phyloP scores from a whole-genome alignment of 345 rosid species.

The Pistacia vera region DNA sequence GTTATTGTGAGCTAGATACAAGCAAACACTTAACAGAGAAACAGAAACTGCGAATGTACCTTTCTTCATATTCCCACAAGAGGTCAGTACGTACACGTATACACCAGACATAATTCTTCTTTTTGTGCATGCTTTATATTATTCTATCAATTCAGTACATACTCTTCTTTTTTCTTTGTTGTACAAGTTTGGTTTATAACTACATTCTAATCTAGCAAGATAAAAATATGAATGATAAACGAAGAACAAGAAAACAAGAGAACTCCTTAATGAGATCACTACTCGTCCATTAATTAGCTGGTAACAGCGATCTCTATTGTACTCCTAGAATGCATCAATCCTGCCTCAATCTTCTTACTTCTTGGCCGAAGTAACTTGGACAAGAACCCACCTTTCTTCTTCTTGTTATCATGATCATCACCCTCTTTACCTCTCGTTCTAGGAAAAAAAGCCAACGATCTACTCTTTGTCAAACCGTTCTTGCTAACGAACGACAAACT shows the following conservation, averaged over 20 bases:
- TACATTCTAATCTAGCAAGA: too few species aligned
- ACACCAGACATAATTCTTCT: too few species aligned
- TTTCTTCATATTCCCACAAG: too few species aligned
- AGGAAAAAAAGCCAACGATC: constrained; percentile 41
- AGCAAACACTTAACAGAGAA: too few species aligned
- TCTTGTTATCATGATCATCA: constrained; percentile 17
- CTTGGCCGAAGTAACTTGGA: constrained; percentile 38
- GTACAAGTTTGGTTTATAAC: too few species aligned
- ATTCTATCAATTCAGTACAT: too few species aligned
- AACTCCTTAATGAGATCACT: too few species aligned
- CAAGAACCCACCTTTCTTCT: constrained; percentile 41
- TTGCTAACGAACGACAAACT: constrained; percentile 32
- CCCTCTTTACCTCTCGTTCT: constrained; percentile 14
- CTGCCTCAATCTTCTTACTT: constrained; percentile 24
- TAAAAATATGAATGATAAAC: background rate
- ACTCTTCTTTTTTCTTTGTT: too few species aligned
- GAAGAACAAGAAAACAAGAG: background rate
- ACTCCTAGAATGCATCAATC: constrained; percentile 28
- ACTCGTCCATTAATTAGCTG: background rate
- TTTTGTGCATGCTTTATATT: too few species aligned
- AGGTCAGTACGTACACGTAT: too few species aligned
- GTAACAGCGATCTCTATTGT: background rate
- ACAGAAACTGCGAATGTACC: too few species aligned
- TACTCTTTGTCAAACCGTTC: constrained; percentile 45
- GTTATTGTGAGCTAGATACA: too few species aligned